These are phyloP conservation scores for Tremellales sp. DNA, from an alignment of 1,284 basidiomycete species.

Conservation along the genomic window DNA sequence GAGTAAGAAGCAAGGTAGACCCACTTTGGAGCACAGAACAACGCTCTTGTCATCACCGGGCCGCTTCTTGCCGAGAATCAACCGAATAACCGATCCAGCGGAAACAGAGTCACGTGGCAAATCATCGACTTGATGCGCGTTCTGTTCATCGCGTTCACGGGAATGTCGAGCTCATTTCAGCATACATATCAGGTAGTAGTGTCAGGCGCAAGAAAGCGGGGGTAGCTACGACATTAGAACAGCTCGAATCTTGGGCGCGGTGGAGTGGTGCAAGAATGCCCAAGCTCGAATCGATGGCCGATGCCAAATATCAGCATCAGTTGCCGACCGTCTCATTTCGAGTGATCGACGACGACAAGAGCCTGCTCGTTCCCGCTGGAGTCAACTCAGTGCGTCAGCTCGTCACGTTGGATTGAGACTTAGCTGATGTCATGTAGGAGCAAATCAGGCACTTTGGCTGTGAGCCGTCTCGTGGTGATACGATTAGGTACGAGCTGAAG, in stretches of 20 bases:
- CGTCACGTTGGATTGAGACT: neutral
- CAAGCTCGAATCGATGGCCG: constrained; percentile 24
- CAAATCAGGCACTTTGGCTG: constrained; percentile 44
- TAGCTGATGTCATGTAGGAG: constrained; percentile 25
- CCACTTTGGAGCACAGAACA: neutral
- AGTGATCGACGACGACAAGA: constrained; percentile 38
- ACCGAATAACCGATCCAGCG: too few relatives aligned
- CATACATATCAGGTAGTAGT: too few relatives aligned
- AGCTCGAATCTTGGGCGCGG: too few relatives aligned
- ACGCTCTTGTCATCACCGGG: neutral
- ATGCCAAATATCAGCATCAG: constrained; percentile 20
- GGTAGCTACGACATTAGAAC: too few relatives aligned
- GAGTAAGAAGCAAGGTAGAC: too few relatives aligned
- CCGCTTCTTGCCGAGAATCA: neutral
- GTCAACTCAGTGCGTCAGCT: constrained; percentile 41
- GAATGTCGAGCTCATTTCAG: too few relatives aligned
- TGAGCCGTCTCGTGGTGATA: constrained; percentile 9
- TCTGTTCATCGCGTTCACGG: too few relatives aligned
- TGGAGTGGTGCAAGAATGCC: too few relatives aligned
- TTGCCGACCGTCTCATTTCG: constrained; percentile 46
- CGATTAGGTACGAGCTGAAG: neutral
- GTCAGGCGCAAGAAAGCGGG: too few relatives aligned
- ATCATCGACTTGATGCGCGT: too few relatives aligned
- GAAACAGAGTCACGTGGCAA: too few relatives aligned
- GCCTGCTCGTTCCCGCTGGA: constrained; percentile 30